These are phyloP conservation scores for Mediolabrus comicus DNA, from an alignment of 108 stramenopile genomes.

Conservation along the genomic window DNA sequence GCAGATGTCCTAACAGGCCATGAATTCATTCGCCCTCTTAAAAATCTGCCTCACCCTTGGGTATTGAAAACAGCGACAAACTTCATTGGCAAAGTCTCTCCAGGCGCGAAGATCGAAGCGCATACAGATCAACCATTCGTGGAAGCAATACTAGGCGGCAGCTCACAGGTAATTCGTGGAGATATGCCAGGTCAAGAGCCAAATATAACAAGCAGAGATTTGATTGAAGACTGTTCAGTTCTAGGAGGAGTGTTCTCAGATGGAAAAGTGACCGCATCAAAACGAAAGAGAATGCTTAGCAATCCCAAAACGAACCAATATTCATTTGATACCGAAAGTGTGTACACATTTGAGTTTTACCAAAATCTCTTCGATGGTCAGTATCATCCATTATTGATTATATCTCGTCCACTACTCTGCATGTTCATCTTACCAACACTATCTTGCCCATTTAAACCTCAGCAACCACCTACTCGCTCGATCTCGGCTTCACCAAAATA, in stretches of 20 bases:
- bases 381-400: too few relatives aligned
- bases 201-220: slow-evolving; percentile 24
- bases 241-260: slow-evolving; percentile 43
- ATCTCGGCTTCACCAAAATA: slow-evolving; percentile 48
- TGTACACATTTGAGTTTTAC: slow-evolving; percentile 61
- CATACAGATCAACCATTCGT: slow-evolving; percentile 32
- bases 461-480: slow-evolving; percentile 31
- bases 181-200: slow-evolving; percentile 52
- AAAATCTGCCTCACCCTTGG: slow-evolving; percentile 47
- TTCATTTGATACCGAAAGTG: slow-evolving; percentile 47
- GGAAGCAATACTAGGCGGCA: slow-evolving; percentile 32
- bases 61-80: slow-evolving; percentile 42
- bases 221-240: slow-evolving; percentile 42
- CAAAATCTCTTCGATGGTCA: slow-evolving; percentile 53
- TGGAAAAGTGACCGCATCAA: slow-evolving; percentile 20
- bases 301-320: slow-evolving; percentile 28
- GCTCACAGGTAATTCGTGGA: slow-evolving; percentile 40
- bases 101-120: slow-evolving; percentile 32
- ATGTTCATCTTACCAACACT: too few relatives aligned
- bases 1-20: slow-evolving; percentile 58
- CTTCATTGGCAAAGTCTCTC: slow-evolving; percentile 36
- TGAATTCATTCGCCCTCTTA: slow-evolving; percentile 49
- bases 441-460: too few relatives aligned
- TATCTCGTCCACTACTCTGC: too few relatives aligned
- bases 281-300: slow-evolving; percentile 40